Base-by-base conservation (phyloP, 2,329 filamentous ascomycete species). In the Monilinia fructigena region DNA sequence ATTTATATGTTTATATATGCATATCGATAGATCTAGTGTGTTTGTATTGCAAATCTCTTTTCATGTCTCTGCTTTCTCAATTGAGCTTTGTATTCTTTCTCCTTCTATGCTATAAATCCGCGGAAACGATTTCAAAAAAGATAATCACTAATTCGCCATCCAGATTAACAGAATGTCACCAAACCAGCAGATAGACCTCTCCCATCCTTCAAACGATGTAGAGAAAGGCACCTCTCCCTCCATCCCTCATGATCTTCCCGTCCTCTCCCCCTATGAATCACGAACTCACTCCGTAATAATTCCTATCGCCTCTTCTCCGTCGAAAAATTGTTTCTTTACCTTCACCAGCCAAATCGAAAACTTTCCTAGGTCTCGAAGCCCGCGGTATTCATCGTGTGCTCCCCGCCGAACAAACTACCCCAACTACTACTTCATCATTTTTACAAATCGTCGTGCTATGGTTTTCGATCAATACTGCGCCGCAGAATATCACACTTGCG, bases 401-500 rank as follows among this genome's bases (percentile, higher is more conserved):
- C 62, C 77, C 80, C 0, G 75, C 83, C 63, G 83, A 87, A 71
- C 82, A 85, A 23, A 82, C 85, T 70, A 50, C 68, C n/a, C n/a
- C n/a, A n/a, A n/a, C n/a, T n/a, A 70, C 73, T 10, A 74, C 73
- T 1, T 56, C 74, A 26, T 68, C 67, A 0, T 73, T 72, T 48
- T 50, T 71, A 63, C 73, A 74, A 58, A 74, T 75, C 56, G 79
- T 80, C 58, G 73, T 84, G 61, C 76, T 89, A 59, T 89, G 86
- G 86, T 81, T 87, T 68, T 85, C 83, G 12, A 82, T 87, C 74
- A 88, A 89, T 71, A 77, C 88, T 12, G 83, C 84, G 2, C 83
- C 86, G 35, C 87, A 88, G 76, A 88, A 88, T 70, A 82, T 88
- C 55, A 86, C 85, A 0, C 78, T 88, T n/a, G 86, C 85, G 0